phyloP scores from a whole-genome alignment of 805 yeast genomes.

The Yarrowia porcina region DNA sequence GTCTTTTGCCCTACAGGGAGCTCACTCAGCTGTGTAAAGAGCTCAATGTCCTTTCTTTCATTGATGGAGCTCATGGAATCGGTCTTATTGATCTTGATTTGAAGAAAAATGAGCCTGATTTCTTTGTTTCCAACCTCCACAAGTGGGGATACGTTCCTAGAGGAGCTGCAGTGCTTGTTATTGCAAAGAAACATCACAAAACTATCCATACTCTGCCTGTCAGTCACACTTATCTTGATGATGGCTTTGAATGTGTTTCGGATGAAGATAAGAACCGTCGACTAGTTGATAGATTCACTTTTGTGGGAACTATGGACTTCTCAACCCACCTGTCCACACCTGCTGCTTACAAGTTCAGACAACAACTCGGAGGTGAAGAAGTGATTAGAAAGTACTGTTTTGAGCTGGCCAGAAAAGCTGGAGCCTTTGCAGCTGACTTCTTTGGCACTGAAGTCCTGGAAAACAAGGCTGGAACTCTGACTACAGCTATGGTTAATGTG shows the following conservation, averaged over 20 bases:
- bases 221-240: constrained; percentile 45
- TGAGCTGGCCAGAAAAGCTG: constrained; percentile 46
- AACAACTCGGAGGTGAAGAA: constrained; percentile 59
- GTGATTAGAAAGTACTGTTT: constrained; percentile 49
- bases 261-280: constrained; percentile 31
- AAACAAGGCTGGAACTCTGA: constrained; percentile 35
- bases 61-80: constrained; percentile 72
- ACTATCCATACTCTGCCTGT: constrained; percentile 56
- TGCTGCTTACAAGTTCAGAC: constrained; percentile 52
- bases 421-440: constrained; percentile 39
- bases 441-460: constrained; percentile 43
- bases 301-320: constrained; percentile 50
- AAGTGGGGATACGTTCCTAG: constrained; percentile 65
- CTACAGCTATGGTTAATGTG: constrained; percentile 46
- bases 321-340: constrained; percentile 45
- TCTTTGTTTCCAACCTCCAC: constrained; percentile 60
- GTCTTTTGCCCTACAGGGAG: constrained; percentile 52
- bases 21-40: constrained; percentile 47
- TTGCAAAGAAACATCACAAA: constrained; percentile 49
- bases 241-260: constrained; percentile 29
- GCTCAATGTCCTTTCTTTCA: constrained; percentile 49
- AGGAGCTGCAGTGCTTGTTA: constrained; percentile 58
- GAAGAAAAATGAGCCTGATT: constrained; percentile 49
- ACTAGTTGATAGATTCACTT: constrained; percentile 46
- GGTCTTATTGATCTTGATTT: constrained; percentile 43